Base-by-base conservation (phyloP, 176 grass and related monocot species). In the Pontederia crassipes region DNA sequence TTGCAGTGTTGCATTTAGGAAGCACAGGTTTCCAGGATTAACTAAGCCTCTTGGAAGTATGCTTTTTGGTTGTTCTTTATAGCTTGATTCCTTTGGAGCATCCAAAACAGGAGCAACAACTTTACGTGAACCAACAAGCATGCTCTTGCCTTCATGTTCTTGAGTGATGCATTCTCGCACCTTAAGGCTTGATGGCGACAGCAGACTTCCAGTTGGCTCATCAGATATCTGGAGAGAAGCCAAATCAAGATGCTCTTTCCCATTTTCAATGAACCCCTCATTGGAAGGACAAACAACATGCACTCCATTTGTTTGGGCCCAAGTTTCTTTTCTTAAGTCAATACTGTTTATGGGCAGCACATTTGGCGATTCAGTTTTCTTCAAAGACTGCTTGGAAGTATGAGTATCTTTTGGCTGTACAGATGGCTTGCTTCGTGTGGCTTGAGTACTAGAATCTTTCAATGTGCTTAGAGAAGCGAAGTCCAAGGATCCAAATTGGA, bases 11-110 rank as follows among this genome's bases (percentile, higher is more conserved):
- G 87, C 84, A 88, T 98, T 98, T 17, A 98, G 66, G 57, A 98
- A 98, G 74, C 93, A 98, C 50, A 87, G 74, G 66, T 92, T 98
- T 76, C 93, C 93, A 24, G 84, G 85, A 80, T 98, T 98, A 71
- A 76, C 85, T 83, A 98, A 81, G 59, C 93, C 93, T 61, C 79
- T 79, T 51, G 87, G 81, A 71, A 92, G 74, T 71, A 92, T 69
- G n/a, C 59, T 59, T 69, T 65, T 86, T 50, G 77, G 74, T 66
- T 51, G 62, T 51, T 16, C 48, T 63, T 83, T 85, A 52, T 85
- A 73, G 66, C 72, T 72, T 51, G 57, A 70, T 50, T 9, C 55
- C 16, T 73, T 65, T 66, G 58, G 16, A 1, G 55, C 18, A 12
- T 78, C 67, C 2, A 66, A 28, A 27, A 45, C n/a, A 53, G 71